Evolutionary conservation across 1,284 basidiomycete species (phyloP).

Genomic region (Schizophyllum amplum): DNA sequence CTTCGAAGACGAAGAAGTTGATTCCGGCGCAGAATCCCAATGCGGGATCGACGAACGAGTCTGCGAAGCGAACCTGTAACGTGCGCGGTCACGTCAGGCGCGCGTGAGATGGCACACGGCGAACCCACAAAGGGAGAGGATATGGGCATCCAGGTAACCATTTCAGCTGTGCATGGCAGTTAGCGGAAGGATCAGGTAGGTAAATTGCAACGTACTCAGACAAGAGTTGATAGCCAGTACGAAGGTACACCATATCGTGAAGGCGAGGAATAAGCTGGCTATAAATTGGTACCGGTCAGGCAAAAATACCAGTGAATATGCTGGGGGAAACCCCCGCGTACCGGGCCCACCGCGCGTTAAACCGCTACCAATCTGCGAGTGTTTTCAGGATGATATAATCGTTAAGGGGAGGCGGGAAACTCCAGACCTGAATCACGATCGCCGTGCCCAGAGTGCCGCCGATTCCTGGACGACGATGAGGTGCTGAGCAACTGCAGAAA

Average conservation of each 20-base stretch:
- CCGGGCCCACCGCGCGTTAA: conserved; percentile 39
- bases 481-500: neutral
- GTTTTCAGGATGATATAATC: neutral
- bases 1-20: conserved; percentile 40
- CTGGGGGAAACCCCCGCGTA: no score
- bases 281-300: neutral
- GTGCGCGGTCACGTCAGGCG: neutral
- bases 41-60: conserved; percentile 40
- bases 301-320: no score
- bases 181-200: neutral
- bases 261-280: conserved; percentile 38
- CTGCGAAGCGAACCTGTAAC: conserved; percentile 34
- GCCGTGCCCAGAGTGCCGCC: conserved; percentile 38
- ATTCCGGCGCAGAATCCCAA: conserved; percentile 37
- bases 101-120: neutral
- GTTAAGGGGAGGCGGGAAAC: neutral
- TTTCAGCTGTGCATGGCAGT: conserved; percentile 29
- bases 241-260: conserved; percentile 37
- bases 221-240: conserved; percentile 40
- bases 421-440: conserved; percentile 31
- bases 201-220: conserved; percentile 22
- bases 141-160: conserved; percentile 45
- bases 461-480: neutral
- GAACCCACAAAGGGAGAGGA: conserved; percentile 36
- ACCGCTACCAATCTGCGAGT: conserved; percentile 27